Evolutionary conservation across 2,329 filamentous ascomycete genomes (phyloP), one percentile per base, ranked within the genome.

Genomic region (Calonectria crousiana): DNA sequence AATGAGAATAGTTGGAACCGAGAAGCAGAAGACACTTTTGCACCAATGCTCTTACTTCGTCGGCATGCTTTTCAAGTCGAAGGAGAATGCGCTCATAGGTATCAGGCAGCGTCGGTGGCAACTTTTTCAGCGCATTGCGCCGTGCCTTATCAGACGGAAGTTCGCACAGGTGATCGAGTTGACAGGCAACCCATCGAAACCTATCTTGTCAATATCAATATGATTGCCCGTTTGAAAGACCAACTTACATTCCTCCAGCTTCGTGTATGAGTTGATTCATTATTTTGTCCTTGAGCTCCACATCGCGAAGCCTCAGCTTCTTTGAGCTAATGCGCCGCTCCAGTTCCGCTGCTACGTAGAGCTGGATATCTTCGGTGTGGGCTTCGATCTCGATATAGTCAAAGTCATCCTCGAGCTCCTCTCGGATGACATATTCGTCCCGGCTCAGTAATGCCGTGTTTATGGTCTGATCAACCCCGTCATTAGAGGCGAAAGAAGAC

Each of bases 101-200:
- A 5, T n/a, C 65, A 20, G n/a, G 34, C 3, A 74, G 41, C 1
- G 73, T 72, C 10, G 66, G 73, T 1, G 73, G 73, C 3, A 74
- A 41, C 11, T 49, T 67, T 1, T 69, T 26, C 28, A 74, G 18
- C 2, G 69, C 73, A 1, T 28, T 32, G 30, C 41, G 51, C 0
- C 73, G 73, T n/a, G 16, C 65, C 26, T 38, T 26, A 14, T 74
- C 69, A 1, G 14, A 49, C 2, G 34, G 49, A 20, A 72, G 58
- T 3, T 72, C 23, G 65, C 73, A 74, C 14, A 74, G 13, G 5
- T 53, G 10, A 11, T 74, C 73, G 0, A 74, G 51, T 11, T 74
- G 73, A 26, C 73, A 74, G 4, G 56, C 49, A 10, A 62, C 73
- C 73, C 69, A 74, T 0, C 69, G 73, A 20, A 74, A 74, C 73